Evolutionary conservation across 208 protist species (phyloP), one percentile per base, ranked within the genome.

Genomic region (Acanthamoeba lenticulata): DNA sequence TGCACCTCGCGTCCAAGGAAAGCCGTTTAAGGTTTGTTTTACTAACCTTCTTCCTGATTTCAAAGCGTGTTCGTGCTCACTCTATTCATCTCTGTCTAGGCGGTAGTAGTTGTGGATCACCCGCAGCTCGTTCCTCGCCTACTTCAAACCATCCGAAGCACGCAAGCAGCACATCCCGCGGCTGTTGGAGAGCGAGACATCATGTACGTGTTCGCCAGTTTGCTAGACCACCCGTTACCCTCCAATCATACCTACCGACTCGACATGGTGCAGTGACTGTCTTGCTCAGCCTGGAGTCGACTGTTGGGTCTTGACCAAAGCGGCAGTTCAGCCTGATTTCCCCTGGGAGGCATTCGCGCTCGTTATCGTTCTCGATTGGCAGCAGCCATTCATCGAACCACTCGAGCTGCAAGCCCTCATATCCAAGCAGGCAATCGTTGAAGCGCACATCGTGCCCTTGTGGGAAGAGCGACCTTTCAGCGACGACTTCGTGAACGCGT

Each of bases 321-420:
- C 34, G 27, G 77, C 77, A 24, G 24, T 86, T 17, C 2, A n/a
- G 15, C 32, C 2, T 9, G 44, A 86, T 36, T 38, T 86, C 29
- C 77, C 77, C 6, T 86, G 77, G 77, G 77, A 86, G n/a, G 77
- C 77, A 24, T 86, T 86, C 77, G 38, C 77, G 24, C 57, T 57
- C 19, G n/a, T 86, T 24, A 15, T 60, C 27, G 44, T 57, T 21
- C 57, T 57, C 77, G 77, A 57, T 44, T 60, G 44, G n/a, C 32
- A 38, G 6, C 3, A 5, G 5, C n/a, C 77, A 11, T 86, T 86
- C 44, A 86, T 86, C 45, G 44, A 86, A 27, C 34, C 77, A 0
- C 45, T 86, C 6, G 77, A 86, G 27, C 77, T 86, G 24, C 77
- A 86, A 57, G 77, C 77, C 5, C 44, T 47, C 3, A 3, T 86